Evolutionary conservation across 805 yeast species (phyloP).

Genomic region (Kregervanrija delftensis): DNA sequence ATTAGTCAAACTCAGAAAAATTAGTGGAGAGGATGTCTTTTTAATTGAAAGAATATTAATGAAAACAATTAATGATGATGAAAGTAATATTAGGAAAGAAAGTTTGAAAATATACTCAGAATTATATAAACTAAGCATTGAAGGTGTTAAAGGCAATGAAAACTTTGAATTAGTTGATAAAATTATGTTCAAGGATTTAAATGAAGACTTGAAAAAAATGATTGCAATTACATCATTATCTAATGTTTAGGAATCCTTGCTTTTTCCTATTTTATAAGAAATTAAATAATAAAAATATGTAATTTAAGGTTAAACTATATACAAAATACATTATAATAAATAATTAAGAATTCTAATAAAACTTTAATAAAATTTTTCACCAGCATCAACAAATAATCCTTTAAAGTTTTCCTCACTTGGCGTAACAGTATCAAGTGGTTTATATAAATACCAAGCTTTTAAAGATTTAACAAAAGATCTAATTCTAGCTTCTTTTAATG

Average conservation of each 20-base stretch:
- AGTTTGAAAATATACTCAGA: conserved; percentile 5
- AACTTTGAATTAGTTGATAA: conserved; percentile 10
- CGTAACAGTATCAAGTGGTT: conserved; percentile 57
- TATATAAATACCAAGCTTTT: conserved; percentile 86
- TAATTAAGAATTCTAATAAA: not conserved
- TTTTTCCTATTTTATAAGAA: too few species aligned
- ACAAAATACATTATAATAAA: conserved; percentile 1
- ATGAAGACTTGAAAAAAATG: not conserved
- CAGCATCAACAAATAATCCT: conserved; percentile 30
- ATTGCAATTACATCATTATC: too few species aligned
- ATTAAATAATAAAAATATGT: too few species aligned
- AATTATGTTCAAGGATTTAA: conserved; percentile 5
- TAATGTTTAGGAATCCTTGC: too few species aligned
- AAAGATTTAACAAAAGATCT: conserved; percentile 89
- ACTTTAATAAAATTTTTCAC: conserved; percentile 28
- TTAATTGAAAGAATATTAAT: conserved; percentile 7
- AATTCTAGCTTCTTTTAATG: conserved; percentile 84
- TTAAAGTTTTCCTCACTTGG: conserved; percentile 51
- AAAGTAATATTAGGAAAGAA: conserved; percentile 7
- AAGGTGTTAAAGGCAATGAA: conserved; percentile 1
- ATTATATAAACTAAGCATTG: conserved; percentile 3
- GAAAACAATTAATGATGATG: conserved; percentile 1
- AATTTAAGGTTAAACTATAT: not conserved
- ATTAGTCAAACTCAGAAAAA: not conserved
- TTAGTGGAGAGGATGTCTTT: conserved; percentile 11